phyloP scores from a whole-genome alignment of 2,329 filamentous ascomycete genomes.

The Acarospora socialis region DNA sequence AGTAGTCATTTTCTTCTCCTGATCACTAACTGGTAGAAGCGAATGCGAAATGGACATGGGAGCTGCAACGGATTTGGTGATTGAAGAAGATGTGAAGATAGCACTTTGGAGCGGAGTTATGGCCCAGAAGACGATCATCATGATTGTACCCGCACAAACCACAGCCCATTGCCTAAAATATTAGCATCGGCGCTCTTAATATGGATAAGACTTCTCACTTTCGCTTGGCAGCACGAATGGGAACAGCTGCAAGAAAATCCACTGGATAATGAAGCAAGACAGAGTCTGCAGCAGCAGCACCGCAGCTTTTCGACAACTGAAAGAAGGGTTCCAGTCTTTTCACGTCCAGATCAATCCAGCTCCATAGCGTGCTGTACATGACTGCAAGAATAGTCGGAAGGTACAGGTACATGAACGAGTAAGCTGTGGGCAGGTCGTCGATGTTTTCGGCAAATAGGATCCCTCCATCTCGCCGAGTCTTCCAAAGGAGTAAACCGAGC shows the following conservation, averaged over 20 bases:
- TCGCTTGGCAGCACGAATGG: conserved; percentile 25
- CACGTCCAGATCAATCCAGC: conserved; percentile 45
- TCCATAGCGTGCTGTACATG: conserved; percentile 42
- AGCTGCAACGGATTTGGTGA: conserved; percentile 13
- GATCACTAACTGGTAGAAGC: conserved; percentile 17
- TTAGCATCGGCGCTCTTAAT: conserved; percentile 7
- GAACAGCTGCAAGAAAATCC: conserved; percentile 32
- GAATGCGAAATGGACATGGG: conserved; percentile 16
- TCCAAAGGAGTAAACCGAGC: conserved; percentile 32
- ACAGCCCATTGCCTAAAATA: conserved; percentile 38
- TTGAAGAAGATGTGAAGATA: conserved; percentile 32
- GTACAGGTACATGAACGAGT: conserved; percentile 34
- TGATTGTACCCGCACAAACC: conserved; percentile 32
- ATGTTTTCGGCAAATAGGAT: conserved; percentile 25
- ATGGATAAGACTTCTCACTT: conserved; percentile 13
- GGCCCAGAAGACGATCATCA: conserved; percentile 40
- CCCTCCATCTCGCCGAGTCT: conserved; percentile 29
- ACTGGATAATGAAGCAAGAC: conserved; percentile 42
- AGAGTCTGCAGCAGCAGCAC: conserved; percentile 32
- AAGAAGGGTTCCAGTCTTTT: conserved; percentile 48
- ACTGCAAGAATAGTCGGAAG: conserved; percentile 41
- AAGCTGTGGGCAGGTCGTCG: conserved; percentile 23
- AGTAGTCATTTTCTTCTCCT: conserved; percentile 17
- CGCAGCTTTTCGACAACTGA: conserved; percentile 35
- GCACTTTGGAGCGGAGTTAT: conserved; percentile 42